phyloP scores from a whole-genome alignment of 1,284 basidiomycete genomes.

The Cutaneotrichosporon sp. region DNA sequence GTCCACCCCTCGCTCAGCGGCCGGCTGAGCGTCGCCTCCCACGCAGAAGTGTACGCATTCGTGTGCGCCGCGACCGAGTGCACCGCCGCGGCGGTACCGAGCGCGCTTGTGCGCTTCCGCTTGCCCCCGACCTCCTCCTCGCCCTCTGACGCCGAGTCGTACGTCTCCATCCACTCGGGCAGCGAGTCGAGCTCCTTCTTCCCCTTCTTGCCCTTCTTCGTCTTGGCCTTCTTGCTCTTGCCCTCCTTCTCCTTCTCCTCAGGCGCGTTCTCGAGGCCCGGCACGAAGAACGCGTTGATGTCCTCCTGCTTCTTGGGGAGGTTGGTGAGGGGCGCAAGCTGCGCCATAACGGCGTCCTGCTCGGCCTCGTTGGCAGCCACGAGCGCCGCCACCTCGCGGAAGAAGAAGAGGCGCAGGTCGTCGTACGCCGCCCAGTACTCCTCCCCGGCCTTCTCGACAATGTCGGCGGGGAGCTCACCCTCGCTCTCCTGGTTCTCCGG shows the following conservation, averaged over 20 bases:
- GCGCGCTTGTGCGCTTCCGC: conserved; percentile 35
- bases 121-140: conserved; percentile 52
- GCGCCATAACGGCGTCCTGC: conserved; percentile 68
- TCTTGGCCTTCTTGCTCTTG: conserved; percentile 49
- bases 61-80: conserved; percentile 39
- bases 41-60: conserved; percentile 39
- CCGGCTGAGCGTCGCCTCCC: conserved; percentile 39
- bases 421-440: conserved; percentile 57
- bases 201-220: conserved; percentile 54
- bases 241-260: conserved; percentile 42
- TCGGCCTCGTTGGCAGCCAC: conserved; percentile 14
- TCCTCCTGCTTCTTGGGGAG: conserved; percentile 77
- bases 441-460: conserved; percentile 53
- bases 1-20: conserved; percentile 38
- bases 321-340: conserved; percentile 75
- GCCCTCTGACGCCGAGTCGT: conserved; percentile 49
- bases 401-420: conserved; percentile 91
- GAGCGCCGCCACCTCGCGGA: conserved; percentile 69
- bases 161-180: conserved; percentile 55
- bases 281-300: conserved; percentile 83
- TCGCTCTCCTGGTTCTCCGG: conserved; percentile 36
- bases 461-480: conserved; percentile 66
- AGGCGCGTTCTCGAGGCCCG: conserved; percentile 64
- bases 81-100: conserved; percentile 41
- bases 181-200: conserved; percentile 37